Evolutionary conservation across 2,329 filamentous ascomycete genomes (phyloP).

Genomic region (Fusarium acutatum): DNA sequence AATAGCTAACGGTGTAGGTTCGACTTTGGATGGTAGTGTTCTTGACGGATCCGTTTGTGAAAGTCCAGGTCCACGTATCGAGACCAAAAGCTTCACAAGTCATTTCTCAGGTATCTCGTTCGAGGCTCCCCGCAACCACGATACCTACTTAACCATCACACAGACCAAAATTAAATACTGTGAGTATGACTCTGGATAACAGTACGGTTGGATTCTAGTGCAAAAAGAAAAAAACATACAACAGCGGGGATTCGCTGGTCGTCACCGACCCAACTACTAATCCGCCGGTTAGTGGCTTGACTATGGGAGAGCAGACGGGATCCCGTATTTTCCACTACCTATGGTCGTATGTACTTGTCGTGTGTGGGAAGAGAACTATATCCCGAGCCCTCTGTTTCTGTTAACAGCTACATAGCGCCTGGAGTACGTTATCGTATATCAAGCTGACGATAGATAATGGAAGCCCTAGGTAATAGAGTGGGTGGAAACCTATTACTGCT

Average conservation of each 20-base stretch:
- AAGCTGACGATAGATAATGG: too few species aligned
- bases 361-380: accelerated
- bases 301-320: background rate
- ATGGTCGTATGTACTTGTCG: background rate
- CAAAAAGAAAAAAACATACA: background rate
- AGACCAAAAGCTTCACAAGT: background rate
- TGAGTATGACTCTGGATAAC: background rate
- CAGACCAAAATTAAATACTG: too few species aligned
- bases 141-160: background rate
- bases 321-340: constrained; percentile 9
- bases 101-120: background rate
- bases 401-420: background rate
- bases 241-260: background rate
- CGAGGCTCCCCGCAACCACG: background rate
- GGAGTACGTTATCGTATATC: background rate
- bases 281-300: constrained; percentile 1
- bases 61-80: background rate
- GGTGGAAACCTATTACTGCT: background rate
- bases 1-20: background rate
- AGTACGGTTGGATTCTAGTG: background rate
- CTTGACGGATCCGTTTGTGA: background rate
- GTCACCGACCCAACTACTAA: background rate
- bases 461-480: background rate
- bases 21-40: background rate
- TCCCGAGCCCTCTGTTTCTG: background rate